Percentiles rank a stretch among this genome's conserved stretches.
phyloP scores from a whole-genome alignment of 176 grass and related monocot genomes.

The Lolium rigidum region DNA sequence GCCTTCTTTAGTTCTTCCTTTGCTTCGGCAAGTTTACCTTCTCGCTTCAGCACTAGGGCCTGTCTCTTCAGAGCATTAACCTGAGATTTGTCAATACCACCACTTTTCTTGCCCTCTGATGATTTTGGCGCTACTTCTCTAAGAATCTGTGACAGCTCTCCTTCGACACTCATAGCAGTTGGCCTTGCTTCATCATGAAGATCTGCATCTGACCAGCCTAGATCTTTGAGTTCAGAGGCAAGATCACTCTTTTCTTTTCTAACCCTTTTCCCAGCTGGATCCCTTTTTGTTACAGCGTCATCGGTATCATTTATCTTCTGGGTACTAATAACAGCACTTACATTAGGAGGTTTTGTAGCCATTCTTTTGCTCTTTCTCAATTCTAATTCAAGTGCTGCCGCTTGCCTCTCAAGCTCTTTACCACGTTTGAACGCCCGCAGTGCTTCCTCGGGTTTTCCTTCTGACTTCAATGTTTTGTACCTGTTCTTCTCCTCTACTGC shows the following conservation, averaged over 20 bases:
- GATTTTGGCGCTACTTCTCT: constrained; percentile 69
- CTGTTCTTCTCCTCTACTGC: constrained; percentile 92
- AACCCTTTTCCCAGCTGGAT: constrained; percentile 54
- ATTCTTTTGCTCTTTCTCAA: constrained; percentile 70
- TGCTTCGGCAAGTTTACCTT: constrained; percentile 89
- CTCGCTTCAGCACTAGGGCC: constrained; percentile 78
- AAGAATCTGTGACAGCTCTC: constrained; percentile 87
- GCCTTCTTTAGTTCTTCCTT: constrained; percentile 99
- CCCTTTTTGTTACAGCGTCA: constrained; percentile 49
- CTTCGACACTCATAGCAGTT: constrained; percentile 69
- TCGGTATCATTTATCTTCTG: constrained; percentile 45
- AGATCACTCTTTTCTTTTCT: constrained; percentile 79
- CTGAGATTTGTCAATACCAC: constrained; percentile 73
- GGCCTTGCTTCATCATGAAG: constrained; percentile 69
- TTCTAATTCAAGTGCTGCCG: constrained; percentile 67
- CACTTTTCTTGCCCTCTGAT: constrained; percentile 57
- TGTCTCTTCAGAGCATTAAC: constrained; percentile 87
- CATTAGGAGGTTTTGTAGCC: constrained; percentile 54
- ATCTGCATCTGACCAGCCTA: constrained; percentile 96
- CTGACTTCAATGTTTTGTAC: constrained; percentile 74
- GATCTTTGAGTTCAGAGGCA: constrained; percentile 78
- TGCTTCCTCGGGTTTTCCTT: constrained; percentile 92
- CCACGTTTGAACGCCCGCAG: constrained; percentile 86
- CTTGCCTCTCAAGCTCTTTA: constrained; percentile 93
- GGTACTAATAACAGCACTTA: constrained; percentile 14